These are phyloP conservation scores for Rhodamnia rubescens DNA, from an alignment of 345 rosid genomes.

Conservation along the genomic window DNA sequence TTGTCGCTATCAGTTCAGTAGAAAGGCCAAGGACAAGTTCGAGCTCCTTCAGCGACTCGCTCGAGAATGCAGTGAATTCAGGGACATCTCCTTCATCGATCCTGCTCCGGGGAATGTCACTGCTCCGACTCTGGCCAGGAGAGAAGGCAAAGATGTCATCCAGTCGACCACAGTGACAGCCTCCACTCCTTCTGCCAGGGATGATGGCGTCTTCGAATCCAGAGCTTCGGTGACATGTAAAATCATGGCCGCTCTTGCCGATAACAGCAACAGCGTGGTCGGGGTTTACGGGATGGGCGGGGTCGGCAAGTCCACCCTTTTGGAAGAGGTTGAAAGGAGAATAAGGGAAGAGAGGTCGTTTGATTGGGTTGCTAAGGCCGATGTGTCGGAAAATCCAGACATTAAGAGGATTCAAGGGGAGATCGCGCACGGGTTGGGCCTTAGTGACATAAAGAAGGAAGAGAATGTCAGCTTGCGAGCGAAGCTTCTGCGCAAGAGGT, in stretches of 20 bases:
- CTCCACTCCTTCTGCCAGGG: rapidly evolving
- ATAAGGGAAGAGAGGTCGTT: rapidly evolving
- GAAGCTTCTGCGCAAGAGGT: too few species aligned
- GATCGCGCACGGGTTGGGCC: rapidly evolving
- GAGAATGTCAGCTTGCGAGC: too few species aligned
- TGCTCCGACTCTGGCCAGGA: rapidly evolving
- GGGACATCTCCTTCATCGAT: rapidly evolving
- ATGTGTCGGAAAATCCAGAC: not conserved
- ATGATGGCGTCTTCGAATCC: rapidly evolving
- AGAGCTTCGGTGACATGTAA: rapidly evolving
- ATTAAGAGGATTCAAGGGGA: not conserved
- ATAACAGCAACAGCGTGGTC: rapidly evolving
- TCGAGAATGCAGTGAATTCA: not conserved
- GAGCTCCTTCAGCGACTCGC: rapidly evolving
- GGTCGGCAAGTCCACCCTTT: not conserved
- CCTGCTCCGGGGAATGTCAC: not conserved
- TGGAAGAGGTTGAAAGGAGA: rapidly evolving
- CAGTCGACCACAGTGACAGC: rapidly evolving
- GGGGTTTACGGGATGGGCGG: not conserved
- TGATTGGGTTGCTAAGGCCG: not conserved
- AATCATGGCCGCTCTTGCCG: not conserved
- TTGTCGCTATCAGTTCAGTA: not conserved
- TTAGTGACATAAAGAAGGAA: not conserved
- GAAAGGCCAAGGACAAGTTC: not conserved
- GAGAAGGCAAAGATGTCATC: not conserved